Percentiles rank a stretch among this genome's conserved stretches.
Evolutionary conservation across 805 yeast species (phyloP).

Genomic region (Lachancea waltii): DNA sequence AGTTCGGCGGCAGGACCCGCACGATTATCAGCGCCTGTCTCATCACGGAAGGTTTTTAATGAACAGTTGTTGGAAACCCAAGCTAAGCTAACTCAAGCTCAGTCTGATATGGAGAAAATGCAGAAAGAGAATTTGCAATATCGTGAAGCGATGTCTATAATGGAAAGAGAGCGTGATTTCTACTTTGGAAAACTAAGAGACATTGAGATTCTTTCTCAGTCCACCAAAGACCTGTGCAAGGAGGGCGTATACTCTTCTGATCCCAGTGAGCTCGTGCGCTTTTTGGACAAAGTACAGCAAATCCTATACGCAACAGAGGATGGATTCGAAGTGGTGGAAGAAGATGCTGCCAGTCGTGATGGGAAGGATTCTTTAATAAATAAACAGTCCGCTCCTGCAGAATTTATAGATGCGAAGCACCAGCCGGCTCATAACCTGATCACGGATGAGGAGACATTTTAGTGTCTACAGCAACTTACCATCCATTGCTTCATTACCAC

Average conservation of each 20-base stretch:
- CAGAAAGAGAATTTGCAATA: slow-evolving; percentile 49
- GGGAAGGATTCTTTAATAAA: not conserved
- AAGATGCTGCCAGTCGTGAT: slow-evolving; percentile 17
- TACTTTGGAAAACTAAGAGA: slow-evolving; percentile 86
- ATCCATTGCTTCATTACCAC: not conserved
- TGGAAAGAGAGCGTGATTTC: slow-evolving; percentile 81
- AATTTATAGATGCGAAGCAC: slow-evolving; percentile 8
- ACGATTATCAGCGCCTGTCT: slow-evolving; percentile 4
- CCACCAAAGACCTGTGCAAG: slow-evolving; percentile 47
- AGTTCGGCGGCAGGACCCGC: not conserved
- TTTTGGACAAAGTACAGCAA: slow-evolving; percentile 59
- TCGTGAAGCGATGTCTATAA: slow-evolving; percentile 52
- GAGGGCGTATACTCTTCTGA: slow-evolving; percentile 33
- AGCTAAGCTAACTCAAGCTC: slow-evolving; percentile 44
- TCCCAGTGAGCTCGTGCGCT: slow-evolving; percentile 34
- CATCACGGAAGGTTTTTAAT: slow-evolving; percentile 21
- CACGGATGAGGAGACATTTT: slow-evolving; percentile 33
- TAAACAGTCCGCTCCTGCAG: slow-evolving; percentile 30
- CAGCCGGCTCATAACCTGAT: slow-evolving; percentile 25
- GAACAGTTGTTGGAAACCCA: slow-evolving; percentile 31
- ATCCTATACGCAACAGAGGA: slow-evolving; percentile 78
- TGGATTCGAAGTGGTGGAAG: slow-evolving; percentile 57
- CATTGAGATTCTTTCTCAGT: slow-evolving; percentile 73
- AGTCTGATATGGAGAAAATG: slow-evolving; percentile 31
- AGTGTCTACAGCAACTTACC: slow-evolving; percentile 6